Conservation (phyloP, 192 early-diverging fungal genomes). For the Coemansia sp. region DNA sequence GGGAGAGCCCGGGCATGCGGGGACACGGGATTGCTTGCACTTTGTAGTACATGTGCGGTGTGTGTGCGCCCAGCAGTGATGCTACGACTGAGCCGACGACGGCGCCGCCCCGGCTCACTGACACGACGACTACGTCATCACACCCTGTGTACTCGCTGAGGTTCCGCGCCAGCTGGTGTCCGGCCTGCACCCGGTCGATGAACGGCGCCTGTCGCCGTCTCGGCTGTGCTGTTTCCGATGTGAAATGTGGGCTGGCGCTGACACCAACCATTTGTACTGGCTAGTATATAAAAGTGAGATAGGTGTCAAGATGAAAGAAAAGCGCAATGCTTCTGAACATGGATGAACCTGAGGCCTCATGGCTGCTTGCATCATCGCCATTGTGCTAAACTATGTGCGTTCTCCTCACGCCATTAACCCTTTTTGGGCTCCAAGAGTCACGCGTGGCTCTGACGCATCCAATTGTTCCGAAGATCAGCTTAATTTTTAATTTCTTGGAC, state of each 20-base stretch:
- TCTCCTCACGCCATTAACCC: too few relatives aligned
- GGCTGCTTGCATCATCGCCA: neutral
- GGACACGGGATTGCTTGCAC: constrained; percentile 42
- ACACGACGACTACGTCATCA: constrained; percentile 34
- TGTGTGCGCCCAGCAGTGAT: constrained; percentile 14
- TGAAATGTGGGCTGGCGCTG: neutral
- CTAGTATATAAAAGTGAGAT: neutral
- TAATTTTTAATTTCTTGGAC: too few relatives aligned
- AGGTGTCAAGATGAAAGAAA: neutral
- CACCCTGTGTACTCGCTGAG: constrained; percentile 29
- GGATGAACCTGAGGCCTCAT: neutral
- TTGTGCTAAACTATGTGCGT: too few relatives aligned
- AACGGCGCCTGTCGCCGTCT: constrained; percentile 27
- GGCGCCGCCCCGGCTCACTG: constrained; percentile 53
- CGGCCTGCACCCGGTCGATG: constrained; percentile 45
- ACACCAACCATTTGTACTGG: constrained; percentile 1
- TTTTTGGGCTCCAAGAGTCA: too few relatives aligned
- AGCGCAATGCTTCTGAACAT: neutral
- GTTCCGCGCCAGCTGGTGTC: constrained; percentile 38
- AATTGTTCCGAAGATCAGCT: too few relatives aligned
- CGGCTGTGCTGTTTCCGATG: constrained; percentile 5
- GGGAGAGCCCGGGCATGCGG: constrained; percentile 38
- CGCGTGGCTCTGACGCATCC: too few relatives aligned
- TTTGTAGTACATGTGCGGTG: constrained; percentile 43
- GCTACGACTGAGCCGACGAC: constrained; percentile 40